These are phyloP conservation scores for Emericellopsis terricola DNA, from an alignment of 495 filamentous ascomycete species.

Conservation along the genomic window DNA sequence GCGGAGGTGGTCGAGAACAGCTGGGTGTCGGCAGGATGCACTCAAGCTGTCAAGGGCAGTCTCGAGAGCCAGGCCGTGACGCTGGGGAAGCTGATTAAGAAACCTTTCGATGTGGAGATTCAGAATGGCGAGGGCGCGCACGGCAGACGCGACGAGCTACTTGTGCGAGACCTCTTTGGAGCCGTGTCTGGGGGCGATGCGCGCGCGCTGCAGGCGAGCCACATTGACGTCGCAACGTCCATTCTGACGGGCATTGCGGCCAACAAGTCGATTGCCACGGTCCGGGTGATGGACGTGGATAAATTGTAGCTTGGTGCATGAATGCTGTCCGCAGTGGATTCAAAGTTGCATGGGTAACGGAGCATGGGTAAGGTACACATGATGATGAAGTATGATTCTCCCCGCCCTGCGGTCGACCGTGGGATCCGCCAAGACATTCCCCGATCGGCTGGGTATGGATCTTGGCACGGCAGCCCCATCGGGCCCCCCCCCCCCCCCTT, in stretches of 20 bases:
- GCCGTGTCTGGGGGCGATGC: conserved; percentile 18
- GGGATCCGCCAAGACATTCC: too few relatives aligned
- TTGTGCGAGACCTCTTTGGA: conserved; percentile 27
- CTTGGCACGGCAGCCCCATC: too few relatives aligned
- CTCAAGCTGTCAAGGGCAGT: conserved; percentile 23
- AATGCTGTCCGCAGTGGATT: too few relatives aligned
- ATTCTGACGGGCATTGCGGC: conserved; percentile 40
- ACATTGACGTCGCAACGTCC: conserved; percentile 35
- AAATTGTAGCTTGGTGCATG: conserved; percentile 11
- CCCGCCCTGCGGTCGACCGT: too few relatives aligned
- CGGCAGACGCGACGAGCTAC: conserved; percentile 24
- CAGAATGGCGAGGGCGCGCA: conserved; percentile 19
- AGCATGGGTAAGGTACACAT: too few relatives aligned
- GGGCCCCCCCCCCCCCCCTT: too few relatives aligned
- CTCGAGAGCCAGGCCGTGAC: conserved; percentile 18
- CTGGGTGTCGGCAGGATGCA: conserved; percentile 28
- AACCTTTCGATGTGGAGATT: conserved; percentile 24
- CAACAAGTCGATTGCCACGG: conserved; percentile 35
- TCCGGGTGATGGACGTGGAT: conserved; percentile 28
- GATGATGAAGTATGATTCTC: too few relatives aligned
- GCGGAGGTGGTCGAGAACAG: conserved; percentile 30
- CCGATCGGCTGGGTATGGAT: too few relatives aligned
- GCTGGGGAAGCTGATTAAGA: conserved; percentile 23
- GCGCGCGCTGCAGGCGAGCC: conserved; percentile 24
- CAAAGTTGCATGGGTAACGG: too few relatives aligned